Evolutionary conservation across 1,139 yeast genomes (phyloP).

Genomic region (Pichia sp.): DNA sequence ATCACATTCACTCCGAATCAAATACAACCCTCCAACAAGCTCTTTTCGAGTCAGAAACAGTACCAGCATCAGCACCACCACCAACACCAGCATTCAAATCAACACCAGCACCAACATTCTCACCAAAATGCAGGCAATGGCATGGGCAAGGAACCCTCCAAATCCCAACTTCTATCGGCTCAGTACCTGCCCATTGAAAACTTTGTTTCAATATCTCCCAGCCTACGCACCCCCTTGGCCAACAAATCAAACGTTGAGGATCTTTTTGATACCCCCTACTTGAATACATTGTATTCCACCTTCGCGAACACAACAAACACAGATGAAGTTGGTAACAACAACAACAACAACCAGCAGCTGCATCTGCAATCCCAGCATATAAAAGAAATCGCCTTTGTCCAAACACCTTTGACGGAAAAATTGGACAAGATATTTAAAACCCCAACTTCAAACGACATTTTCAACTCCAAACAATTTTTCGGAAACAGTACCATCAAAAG

Average conservation of each 20-base stretch:
- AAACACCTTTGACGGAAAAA: conserved; percentile 18
- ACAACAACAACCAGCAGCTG: neutral
- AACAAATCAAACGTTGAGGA: conserved; percentile 15
- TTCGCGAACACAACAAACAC: conserved; percentile 14
- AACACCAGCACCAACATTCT: neutral
- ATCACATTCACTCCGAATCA: conserved; percentile 13
- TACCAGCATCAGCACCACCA: conserved; percentile 1
- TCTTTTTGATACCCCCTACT: conserved; percentile 18
- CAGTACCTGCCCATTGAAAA: conserved; percentile 5
- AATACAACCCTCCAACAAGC: conserved; percentile 6
- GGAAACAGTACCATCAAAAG: conserved; percentile 11
- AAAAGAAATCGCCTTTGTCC: conserved; percentile 2
- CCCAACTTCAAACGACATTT: conserved; percentile 25
- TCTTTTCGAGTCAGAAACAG: conserved; percentile 1
- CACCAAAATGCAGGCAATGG: conserved; percentile 7
- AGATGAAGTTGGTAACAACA: conserved; percentile 17
- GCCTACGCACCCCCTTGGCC: conserved; percentile 17
- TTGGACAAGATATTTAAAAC: conserved; percentile 28
- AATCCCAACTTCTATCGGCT: neutral
- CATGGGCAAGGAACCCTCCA: neutral
- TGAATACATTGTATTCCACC: conserved; percentile 14
- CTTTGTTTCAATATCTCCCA: conserved; percentile 14
- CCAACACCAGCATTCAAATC: neutral
- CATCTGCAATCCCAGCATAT: conserved; percentile 16
- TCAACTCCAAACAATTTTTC: conserved; percentile 22